Evolutionary conservation across 2,329 filamentous ascomycete species (phyloP), one percentile per base, ranked within the genome.

Genomic region (Cytospora chrysosperma): DNA sequence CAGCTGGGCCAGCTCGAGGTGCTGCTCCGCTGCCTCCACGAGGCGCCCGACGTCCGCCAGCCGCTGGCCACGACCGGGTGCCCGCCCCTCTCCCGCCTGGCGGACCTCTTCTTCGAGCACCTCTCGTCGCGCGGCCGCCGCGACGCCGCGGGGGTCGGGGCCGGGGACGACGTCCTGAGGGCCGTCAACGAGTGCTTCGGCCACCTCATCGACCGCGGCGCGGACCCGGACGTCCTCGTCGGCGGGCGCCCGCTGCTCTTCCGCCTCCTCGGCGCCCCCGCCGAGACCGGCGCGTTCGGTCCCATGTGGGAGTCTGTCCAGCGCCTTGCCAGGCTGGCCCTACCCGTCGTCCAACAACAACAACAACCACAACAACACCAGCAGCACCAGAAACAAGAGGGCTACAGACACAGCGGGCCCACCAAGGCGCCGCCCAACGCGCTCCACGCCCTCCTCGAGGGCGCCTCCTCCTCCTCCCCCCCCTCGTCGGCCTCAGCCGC

Each of bases 161-260:
- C 34, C 19, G 49, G 49, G 1, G 12, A 50, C 19, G 57, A 59
- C 17, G 17, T 53, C 3, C 40, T 50, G 57, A 30, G 40, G 9
- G 24, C 34, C 27, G 9, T 51, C 2, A 21, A 24, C 52, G 15
- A 62, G 24, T 62, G 60, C 54, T 24, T 62, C 19, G 32, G 19
- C 15, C 19, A 50, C 17, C 32, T 37, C 24, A 19, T 62, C 26
- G 5, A 26, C 26, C 54, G 26, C 2, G 60, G 54, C 2, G 60
- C 60, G 19, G 54, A 62, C 60, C 60, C 53, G 17, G 24, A 62
- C 54, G 21, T 52, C 54, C 40, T 52, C 2, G 47, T 62, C 43
- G 52, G 40, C 30, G 60, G 40, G 17, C 28, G 17, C 24, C 47
- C 60, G 13, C 15, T 62, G 6, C 53, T 58, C 12, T 40, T 50